Conservation (phyloP, 192 early-diverging fungal genomes). For the Coemansia sp. region DNA sequence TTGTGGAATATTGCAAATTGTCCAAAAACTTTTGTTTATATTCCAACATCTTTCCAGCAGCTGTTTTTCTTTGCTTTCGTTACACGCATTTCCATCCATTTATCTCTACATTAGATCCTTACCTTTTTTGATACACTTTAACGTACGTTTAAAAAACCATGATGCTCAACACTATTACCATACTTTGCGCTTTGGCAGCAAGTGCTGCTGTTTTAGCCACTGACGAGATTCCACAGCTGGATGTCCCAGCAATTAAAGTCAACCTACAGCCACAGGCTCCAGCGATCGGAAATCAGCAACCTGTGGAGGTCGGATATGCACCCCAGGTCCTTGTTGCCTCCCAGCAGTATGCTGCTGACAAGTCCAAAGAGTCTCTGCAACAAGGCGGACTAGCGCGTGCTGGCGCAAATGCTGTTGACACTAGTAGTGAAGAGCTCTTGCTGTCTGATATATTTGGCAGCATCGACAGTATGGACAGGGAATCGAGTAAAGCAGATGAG, state of each 20-base stretch:
- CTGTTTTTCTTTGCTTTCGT: neutral
- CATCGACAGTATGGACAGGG: conserved; percentile 15
- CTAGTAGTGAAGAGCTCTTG: neutral
- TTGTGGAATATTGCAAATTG: neutral
- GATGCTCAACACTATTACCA: neutral
- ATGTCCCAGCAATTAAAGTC: neutral
- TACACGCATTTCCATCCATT: neutral
- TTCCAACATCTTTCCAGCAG: neutral
- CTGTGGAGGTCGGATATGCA: conserved; percentile 40
- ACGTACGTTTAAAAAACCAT: neutral
- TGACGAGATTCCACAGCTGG: neutral
- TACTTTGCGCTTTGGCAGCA: neutral
- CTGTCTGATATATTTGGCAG: neutral
- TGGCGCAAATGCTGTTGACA: neutral
- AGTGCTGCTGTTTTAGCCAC: neutral
- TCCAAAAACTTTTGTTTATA: neutral
- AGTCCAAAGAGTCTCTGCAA: neutral
- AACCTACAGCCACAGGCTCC: neutral
- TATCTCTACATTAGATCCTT: no score
- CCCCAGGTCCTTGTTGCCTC: conserved; percentile 31
- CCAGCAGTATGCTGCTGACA: conserved; percentile 37
- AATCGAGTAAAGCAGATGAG: conserved; percentile 2
- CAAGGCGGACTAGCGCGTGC: conserved; percentile 12
- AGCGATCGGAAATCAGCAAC: neutral
- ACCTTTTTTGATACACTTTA: neutral